These are phyloP conservation scores for Skeletonema grethae DNA, from an alignment of 108 stramenopile genomes.

Conservation along the genomic window DNA sequence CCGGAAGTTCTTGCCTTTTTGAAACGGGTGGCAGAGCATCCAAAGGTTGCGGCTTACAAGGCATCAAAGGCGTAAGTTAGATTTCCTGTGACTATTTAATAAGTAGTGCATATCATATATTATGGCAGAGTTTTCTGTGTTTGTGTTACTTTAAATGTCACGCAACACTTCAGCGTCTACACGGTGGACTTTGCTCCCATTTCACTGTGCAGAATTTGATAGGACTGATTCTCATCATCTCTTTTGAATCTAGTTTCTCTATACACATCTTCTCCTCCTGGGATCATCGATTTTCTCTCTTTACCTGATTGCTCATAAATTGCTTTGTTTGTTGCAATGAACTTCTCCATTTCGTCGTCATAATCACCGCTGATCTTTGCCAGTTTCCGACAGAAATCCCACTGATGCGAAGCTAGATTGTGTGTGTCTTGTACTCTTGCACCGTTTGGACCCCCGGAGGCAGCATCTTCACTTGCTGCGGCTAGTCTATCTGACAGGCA, in stretches of 20 bases:
- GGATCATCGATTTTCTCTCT: conserved; percentile 45
- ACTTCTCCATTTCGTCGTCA: conserved; percentile 58
- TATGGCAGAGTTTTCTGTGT: no score
- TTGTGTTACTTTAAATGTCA: no score
- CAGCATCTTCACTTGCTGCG: conserved; percentile 55
- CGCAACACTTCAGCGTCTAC: background rate
- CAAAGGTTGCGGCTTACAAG: conserved; percentile 50
- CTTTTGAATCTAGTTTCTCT: conserved; percentile 46
- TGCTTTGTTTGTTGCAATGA: conserved; percentile 72
- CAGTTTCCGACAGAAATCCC: conserved; percentile 77
- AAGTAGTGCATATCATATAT: no score
- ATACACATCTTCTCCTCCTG: conserved; percentile 68
- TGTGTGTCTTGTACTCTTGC: conserved; percentile 77
- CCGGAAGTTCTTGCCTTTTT: conserved; percentile 47
- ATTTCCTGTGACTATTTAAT: background rate
- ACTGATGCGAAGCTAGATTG: conserved; percentile 72
- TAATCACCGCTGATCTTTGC: conserved; percentile 65
- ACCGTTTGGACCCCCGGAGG: conserved; percentile 53
- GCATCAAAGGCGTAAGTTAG: conserved; percentile 18
- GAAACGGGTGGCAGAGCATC: conserved; percentile 30
- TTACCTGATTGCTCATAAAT: conserved; percentile 61
- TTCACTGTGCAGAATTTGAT: conserved; percentile 25
- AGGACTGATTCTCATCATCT: conserved; percentile 46
- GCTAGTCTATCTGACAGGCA: conserved; percentile 39
- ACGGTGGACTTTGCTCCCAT: background rate